phyloP scores from a whole-genome alignment of 208 protist genomes.

The Trypanosoma melophagium region DNA sequence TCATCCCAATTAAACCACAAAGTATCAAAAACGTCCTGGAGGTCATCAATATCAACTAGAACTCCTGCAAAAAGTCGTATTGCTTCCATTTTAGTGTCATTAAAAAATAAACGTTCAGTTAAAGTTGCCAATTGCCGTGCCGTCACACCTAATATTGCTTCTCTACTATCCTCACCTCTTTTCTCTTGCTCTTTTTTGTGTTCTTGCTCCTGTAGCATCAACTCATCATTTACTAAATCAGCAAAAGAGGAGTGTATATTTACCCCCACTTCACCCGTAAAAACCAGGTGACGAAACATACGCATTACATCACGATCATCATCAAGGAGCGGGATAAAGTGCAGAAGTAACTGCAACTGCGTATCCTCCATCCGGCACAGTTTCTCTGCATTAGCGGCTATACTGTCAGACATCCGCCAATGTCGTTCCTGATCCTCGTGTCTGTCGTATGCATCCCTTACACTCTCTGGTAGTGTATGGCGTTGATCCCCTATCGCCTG shows the following conservation, averaged over 20 bases:
- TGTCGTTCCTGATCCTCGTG: slow-evolving; percentile 14
- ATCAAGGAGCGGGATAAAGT: slow-evolving; percentile 10
- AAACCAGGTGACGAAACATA: slow-evolving; percentile 17
- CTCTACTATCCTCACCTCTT: neutral
- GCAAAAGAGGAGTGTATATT: slow-evolving; percentile 8
- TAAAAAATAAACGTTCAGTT: slow-evolving; percentile 29
- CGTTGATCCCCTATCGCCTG: slow-evolving; percentile 21
- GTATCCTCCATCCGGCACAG: slow-evolving; percentile 5
- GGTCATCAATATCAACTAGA: slow-evolving; percentile 19
- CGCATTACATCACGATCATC: slow-evolving; percentile 27
- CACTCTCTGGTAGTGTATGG: slow-evolving; percentile 19
- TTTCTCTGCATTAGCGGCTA: slow-evolving; percentile 5
- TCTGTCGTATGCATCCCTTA: slow-evolving; percentile 19
- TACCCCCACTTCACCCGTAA: slow-evolving; percentile 11
- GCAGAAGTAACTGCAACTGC: slow-evolving; percentile 14
- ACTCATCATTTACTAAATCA: slow-evolving; percentile 10
- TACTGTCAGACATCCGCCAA: slow-evolving; percentile 12
- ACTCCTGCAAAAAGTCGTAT: slow-evolving; percentile 23
- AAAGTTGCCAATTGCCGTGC: slow-evolving; percentile 19
- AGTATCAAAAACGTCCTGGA: slow-evolving; percentile 26
- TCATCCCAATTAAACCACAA: slow-evolving; percentile 33
- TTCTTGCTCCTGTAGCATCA: neutral
- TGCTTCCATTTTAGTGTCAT: slow-evolving; percentile 26
- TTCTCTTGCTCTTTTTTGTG: neutral
- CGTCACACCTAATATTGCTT: slow-evolving; percentile 16